Evolutionary conservation across 2,329 filamentous ascomycete genomes (phyloP), one percentile per base, ranked within the genome.

Genomic region (Aspergillus unguis): DNA sequence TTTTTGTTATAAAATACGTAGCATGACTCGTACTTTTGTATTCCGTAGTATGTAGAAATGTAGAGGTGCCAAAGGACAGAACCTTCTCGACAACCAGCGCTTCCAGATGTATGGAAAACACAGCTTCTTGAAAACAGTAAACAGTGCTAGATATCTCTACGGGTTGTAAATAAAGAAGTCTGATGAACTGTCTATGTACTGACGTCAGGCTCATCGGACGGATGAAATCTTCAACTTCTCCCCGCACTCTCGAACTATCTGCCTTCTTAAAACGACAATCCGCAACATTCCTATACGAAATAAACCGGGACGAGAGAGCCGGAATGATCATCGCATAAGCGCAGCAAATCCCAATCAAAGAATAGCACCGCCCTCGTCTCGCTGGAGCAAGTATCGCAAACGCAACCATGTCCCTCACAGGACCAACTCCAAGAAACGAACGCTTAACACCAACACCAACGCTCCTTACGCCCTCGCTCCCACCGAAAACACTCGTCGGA

Each of bases 401-500:
- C 31, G 6, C 28, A 3, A 29, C 9, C 23, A 43, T 26, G n/a
- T 35, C 8, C 9, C 8, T 17, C 11, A 26, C 23, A 25, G 9
- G 4, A 29, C 10, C 17, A 11, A n/a, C 28, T 8, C 3, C 36
- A 35, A 36, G 38, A 11, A 50, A 29, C 25, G 4, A 31, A 23
- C 37, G 10, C 31, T 11, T 29, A 36, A 43, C 25, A 8, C 71
- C n/a, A 41, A 44, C 49, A 25, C 71, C 69, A 35, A 73, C 73
- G 6, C 62, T 79, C 52, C 68, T 79, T 31, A 65, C 78, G 57
- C 69, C 71, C 31, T 50, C 69, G 37, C 71, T 79, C 33, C 77
- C 77, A 23, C 66, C 75, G 3, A 74, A 73, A 58, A 75, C 75
- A 10, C 65, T 79, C 31, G 78, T 80, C 58, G 83, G 76, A 37